Evolutionary conservation across 192 early-diverging fungal species (phyloP), one percentile per base, ranked within the genome.

Genomic region (Coemansia sp.): DNA sequence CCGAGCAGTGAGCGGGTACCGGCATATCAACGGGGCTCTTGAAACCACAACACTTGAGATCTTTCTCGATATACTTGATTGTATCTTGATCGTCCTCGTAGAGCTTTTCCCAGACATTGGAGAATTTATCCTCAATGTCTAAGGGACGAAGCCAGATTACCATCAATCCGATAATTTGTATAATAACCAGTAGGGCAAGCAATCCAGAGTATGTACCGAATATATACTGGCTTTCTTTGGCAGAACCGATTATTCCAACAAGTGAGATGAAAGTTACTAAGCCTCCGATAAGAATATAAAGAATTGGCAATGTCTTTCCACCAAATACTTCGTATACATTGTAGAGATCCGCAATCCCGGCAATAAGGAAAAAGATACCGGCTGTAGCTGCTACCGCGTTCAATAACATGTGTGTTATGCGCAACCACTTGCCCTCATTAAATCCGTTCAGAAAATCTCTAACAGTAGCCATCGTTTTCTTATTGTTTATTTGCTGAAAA

Each of bases 21-120:
- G 84, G 70, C 67, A 82, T 78, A 50, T 85, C 84, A 0, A 64
- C 63, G 4, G 72, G 71, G 27, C 52, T 73, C 42, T 61, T 66
- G 67, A 85, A 85, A 42, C 84, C 84, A 29, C 84, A 85, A 67
- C 84, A 85, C 58, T 64, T 70, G 63, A 80, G 75, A 25, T 80
- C 82, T 32, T 81, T 74, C 57, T 88, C 79, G 36, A 88, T 75
- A 24, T 64, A 68, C 51, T 71, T 61, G 27, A 86, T 70, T 6
- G 75, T 58, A 3, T 72, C 70, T 4, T 76, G 87, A n/a, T 84
- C 70, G 22, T 80, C 56, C 6, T 85, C 75, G 21, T 88, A 88
- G 24, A 84, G 60, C 6, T 60, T 66, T 24, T 80, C 67, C 87
- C 87, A 88, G 20, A 79, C 80, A 6, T 61, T 36, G 36, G 69